Base-by-base conservation (phyloP, 2,329 filamentous ascomycete genomes). In the Fusarium sp. region DNA sequence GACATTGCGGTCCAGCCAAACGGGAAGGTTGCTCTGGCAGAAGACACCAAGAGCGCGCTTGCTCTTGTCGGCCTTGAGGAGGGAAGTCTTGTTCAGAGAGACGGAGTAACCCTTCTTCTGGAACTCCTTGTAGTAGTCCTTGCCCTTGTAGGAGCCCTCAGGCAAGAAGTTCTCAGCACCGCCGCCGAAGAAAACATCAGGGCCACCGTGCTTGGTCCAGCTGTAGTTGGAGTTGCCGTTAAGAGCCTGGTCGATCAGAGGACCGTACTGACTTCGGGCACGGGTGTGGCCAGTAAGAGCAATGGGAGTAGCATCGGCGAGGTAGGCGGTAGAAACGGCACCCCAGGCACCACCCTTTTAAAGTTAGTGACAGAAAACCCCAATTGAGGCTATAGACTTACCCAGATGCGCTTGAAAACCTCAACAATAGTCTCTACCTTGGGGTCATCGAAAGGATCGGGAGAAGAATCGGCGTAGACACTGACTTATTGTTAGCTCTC, bases 1-100 rank as follows among this genome's bases (percentile, higher is more conserved):
- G 69, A 97, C 84, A 73, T 96, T 94, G 70, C 93, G 90, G 81
- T 97, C 93, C 13, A 97, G 86, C 93, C 93, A 97, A 75, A 93
- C 93, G 42, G 92, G 91, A 76, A 97, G 86, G 80, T 92, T 92
- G 67, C 86, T 87, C 63, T 87, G 85, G 75, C 88, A 90, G 83
- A 96, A 97, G 74, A 97, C 89, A 34, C 93, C 93, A 2, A 97
- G 88, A 1, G 92, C 88, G 74, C 86, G 89, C 69, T 88, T 84
- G 56, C 82, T 82, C 74, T 86, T 88, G 49, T 87, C 83, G 2
- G 87, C 84, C 26, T 83, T 79, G 5, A 86, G 76, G 3, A 97
- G 86, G 3, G 89, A 85, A 3, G 92, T 94, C 79, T 92, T 92
- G 85, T 95, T 94, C 70, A 88, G 81, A 64, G 89, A 88, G 69